Base-by-base conservation (phyloP, 768 basidiomycete species). In the Auricularia heimuer region DNA sequence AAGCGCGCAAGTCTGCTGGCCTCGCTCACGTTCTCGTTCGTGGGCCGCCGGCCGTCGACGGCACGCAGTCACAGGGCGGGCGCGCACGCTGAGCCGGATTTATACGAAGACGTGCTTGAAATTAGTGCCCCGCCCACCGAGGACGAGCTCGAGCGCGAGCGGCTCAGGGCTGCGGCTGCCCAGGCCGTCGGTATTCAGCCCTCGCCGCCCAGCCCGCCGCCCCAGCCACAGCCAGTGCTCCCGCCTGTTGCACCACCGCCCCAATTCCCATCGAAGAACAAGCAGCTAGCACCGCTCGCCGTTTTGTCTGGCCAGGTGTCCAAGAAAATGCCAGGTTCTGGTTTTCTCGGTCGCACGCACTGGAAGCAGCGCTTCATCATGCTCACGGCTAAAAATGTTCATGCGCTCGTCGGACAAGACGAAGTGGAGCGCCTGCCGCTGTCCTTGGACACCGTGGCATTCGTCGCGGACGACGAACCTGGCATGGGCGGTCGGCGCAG, bases 141-240 rank as follows among this genome's bases (percentile, higher is more conserved):
- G 34, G 56, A 60, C 56, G 56, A 60, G 29, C 56, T 60, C 33
- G 56, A 60, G 56, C 56, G 56, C 24, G 56, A 60, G 24, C 56
- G 56, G 11, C 24, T 60, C 16, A 29, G 56, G 14, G 24, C 56
- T 24, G 56, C 56, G 34, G 56, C 56, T 7, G 56, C 56, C 24
- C 56, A 60, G 56, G 56, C 56, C 33, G 56, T 60, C 11, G 56
- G 56, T 14, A 24, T 60, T 18, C 56, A 35, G 29, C 21, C 56
- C 56, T 60, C 56, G 8, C 56, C 56, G 10, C 29, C 56, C n/a
- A n/a, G n/a, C n/a, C 54, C 54, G 54, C 54, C 54, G 54, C 54
- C 54, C n/a, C 54, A 54, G 56, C 34, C 56, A 60, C 8, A 21
- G 8, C 34, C 56, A 7, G 12, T 60, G 8, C 56, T 24, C 4